phyloP scores from a whole-genome alignment of 2,329 filamentous ascomycete genomes.

The Madurella fahalii region DNA sequence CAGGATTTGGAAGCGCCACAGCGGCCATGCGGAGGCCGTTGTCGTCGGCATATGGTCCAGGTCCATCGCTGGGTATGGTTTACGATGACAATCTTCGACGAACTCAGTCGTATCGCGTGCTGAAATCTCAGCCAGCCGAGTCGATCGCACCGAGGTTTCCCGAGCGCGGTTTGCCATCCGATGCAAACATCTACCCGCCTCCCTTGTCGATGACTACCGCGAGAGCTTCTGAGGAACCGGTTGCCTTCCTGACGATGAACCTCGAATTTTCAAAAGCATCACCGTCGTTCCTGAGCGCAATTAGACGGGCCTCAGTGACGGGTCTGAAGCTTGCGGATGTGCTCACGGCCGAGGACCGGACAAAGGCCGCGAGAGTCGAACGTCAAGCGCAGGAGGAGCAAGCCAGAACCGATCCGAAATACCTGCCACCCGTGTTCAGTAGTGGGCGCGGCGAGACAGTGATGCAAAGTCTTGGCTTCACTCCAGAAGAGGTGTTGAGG shows the following conservation, averaged over 20 bases:
- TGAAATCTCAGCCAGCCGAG: constrained; percentile 52
- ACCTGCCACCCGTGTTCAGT: constrained; percentile 60
- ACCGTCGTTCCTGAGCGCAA: constrained; percentile 50
- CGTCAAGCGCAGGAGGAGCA: constrained; percentile 55
- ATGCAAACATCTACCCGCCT: constrained; percentile 47
- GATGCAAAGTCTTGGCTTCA: constrained; percentile 53
- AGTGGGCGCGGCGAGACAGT: constrained; percentile 51
- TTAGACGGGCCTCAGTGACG: constrained; percentile 46
- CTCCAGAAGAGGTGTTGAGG: constrained; percentile 48
- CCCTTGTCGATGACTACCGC: constrained; percentile 39
- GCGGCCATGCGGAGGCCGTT: constrained; percentile 49
- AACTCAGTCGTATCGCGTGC: constrained; percentile 47
- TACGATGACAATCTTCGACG: constrained; percentile 46
- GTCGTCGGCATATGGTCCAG: constrained; percentile 45
- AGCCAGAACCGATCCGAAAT: constrained; percentile 54
- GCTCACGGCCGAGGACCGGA: constrained; percentile 48
- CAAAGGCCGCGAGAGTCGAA: constrained; percentile 45
- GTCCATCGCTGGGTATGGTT: constrained; percentile 39
- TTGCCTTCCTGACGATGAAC: constrained; percentile 56
- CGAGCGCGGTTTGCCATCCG: constrained; percentile 47
- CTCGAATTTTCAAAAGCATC: constrained; percentile 57
- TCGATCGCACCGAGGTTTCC: constrained; percentile 46
- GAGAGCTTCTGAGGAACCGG: constrained; percentile 49
- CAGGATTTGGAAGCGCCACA: constrained; percentile 43
- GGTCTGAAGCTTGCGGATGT: constrained; percentile 52